Evolutionary conservation across 176 grass and related monocot genomes (phyloP).

Genomic region (Elaeis guineensis): DNA sequence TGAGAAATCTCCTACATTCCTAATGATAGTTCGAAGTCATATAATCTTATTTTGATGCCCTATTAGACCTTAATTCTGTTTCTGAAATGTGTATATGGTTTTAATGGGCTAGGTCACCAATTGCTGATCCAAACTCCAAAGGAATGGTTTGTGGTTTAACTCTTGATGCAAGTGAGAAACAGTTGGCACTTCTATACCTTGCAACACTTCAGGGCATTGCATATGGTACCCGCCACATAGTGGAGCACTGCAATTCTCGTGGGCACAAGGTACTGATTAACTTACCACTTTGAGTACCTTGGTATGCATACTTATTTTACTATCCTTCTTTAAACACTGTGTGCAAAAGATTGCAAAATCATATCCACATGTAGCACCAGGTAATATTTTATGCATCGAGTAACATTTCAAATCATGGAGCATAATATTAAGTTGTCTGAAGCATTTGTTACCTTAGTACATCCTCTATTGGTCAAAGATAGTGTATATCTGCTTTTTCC

Average conservation of each 20-base stretch:
- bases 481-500: too few species aligned
- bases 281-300: too few species aligned
- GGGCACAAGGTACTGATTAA: slow-evolving; percentile 60
- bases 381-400: too few species aligned
- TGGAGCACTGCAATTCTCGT: slow-evolving; percentile 88
- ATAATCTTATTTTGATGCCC: neutral
- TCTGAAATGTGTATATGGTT: neutral
- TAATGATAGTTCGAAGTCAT: too few species aligned
- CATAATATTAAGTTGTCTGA: too few species aligned
- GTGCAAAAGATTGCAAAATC: too few species aligned
- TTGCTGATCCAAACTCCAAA: slow-evolving; percentile 94
- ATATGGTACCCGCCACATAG: slow-evolving; percentile 84
- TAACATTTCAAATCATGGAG: too few species aligned
- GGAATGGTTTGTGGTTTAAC: slow-evolving; percentile 82
- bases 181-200: slow-evolving; percentile 75
- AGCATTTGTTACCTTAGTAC: too few species aligned
- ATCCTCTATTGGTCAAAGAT: too few species aligned
- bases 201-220: slow-evolving; percentile 92
- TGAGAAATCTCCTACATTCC: slow-evolving; percentile 1
- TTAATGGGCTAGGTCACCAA: slow-evolving; percentile 50
- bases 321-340: too few species aligned
- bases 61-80: neutral
- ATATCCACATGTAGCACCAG: too few species aligned
- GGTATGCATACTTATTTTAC: too few species aligned
- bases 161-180: slow-evolving; percentile 77